Conservation (phyloP, 2,329 filamentous ascomycete species). For the Epichloe glyceriae region DNA sequence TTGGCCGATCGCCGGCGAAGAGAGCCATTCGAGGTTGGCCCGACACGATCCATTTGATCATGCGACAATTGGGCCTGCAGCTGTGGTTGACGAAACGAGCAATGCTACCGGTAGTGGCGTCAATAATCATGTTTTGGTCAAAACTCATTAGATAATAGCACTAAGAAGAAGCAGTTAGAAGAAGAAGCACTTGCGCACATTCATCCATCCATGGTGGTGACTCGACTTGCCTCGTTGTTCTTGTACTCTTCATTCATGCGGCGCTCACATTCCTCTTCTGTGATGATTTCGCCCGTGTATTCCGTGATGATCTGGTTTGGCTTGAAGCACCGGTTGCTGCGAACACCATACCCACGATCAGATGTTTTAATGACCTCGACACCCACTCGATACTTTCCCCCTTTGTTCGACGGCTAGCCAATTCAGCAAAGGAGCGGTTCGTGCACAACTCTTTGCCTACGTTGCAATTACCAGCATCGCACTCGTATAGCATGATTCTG, state of each 20-base stretch:
- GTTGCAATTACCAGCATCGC: conserved; percentile 79
- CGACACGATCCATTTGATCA: conserved; percentile 95
- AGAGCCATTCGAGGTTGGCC: conserved; percentile 93
- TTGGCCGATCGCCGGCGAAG: conserved; percentile 79
- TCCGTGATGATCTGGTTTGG: conserved; percentile 95
- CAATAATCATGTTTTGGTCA: conserved; percentile 96
- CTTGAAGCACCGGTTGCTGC: conserved; percentile 76
- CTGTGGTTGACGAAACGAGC: conserved; percentile 98
- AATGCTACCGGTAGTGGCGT: conserved; percentile 90
- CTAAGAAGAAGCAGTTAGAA: conserved; percentile 31
- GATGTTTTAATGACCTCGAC: conserved; percentile 89
- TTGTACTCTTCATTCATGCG: conserved; percentile 92
- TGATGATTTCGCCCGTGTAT: conserved; percentile 96
- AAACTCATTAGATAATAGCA: conserved; percentile 99
- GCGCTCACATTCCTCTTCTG: conserved; percentile 80
- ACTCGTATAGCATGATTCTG: conserved; percentile 94
- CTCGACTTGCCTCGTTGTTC: conserved; percentile 63
- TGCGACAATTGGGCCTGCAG: conserved; percentile 88
- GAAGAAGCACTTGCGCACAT: background rate
- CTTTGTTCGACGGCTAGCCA: conserved; percentile 60
- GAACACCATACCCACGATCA: conserved; percentile 82
- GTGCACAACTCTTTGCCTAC: conserved; percentile 60
- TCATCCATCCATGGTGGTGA: background rate
- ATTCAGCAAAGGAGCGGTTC: conserved; percentile 76
- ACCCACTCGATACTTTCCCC: conserved; percentile 84